Conservation (phyloP, 495 filamentous ascomycete species). For the Aspergillus campestris region DNA sequence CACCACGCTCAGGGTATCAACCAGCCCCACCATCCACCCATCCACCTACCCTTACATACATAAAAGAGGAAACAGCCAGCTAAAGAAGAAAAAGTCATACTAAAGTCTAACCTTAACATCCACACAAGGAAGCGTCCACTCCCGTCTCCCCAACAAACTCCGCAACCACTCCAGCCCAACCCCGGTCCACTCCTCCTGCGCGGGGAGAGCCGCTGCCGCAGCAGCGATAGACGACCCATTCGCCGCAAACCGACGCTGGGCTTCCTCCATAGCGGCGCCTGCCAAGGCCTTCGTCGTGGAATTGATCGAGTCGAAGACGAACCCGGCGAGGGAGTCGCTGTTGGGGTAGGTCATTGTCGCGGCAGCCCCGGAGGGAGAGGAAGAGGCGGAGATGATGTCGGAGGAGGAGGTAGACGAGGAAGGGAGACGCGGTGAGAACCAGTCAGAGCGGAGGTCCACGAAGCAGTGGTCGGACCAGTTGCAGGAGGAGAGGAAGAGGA, state of each 20-base stretch:
- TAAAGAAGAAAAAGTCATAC: not conserved
- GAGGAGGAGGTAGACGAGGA: conserved; percentile 15
- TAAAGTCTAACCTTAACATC: conserved; percentile 60
- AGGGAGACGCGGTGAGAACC: conserved; percentile 62
- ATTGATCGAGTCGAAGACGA: conserved; percentile 55
- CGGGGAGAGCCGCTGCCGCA: conserved; percentile 3
- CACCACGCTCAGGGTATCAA: not conserved
- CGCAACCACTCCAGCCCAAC: conserved; percentile 77
- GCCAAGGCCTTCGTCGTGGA: conserved; percentile 59
- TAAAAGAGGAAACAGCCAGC: not conserved
- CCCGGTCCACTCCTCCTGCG: conserved; percentile 59
- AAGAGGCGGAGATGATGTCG: conserved; percentile 1
- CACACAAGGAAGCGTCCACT: conserved; percentile 78
- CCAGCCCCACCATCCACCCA: not conserved
- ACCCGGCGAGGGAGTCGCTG: conserved; percentile 32
- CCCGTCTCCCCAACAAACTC: conserved; percentile 61
- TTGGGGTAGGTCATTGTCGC: conserved; percentile 10
- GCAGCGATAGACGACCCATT: conserved; percentile 6
- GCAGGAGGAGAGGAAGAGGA: conserved; percentile 82
- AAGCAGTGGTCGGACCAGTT: conserved; percentile 88
- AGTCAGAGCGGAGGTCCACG: conserved; percentile 74
- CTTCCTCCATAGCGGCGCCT: conserved; percentile 55
- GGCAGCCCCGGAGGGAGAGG: conserved; percentile 7
- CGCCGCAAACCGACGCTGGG: conserved; percentile 40
- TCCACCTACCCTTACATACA: not conserved